Base-by-base conservation (phyloP, 257 asterid species). In the Osmanthus fragrans region DNA sequence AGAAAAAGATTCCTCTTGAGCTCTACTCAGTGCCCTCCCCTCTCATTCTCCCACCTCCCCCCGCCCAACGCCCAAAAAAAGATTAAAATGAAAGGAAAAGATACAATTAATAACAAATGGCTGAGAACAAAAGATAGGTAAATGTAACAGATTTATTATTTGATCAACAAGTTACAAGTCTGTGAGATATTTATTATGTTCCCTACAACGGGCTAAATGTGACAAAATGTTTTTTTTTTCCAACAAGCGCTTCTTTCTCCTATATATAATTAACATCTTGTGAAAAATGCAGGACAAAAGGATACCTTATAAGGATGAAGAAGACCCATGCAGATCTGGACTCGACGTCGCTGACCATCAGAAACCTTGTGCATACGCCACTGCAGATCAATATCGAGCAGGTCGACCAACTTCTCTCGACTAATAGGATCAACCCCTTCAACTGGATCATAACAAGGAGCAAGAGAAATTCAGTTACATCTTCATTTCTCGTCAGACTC, bases 321-420 rank as follows among this genome's bases (percentile, higher is more conserved):
- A 79, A 95, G 96, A 77, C 99, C 99, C 98, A 93, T 86, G 86
- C 99, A 95, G 78, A 95, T 95, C 82, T 95, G 99, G 76, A 95
- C 99, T 76, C 99, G 82, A 49, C 99, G 98, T 0, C 99, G 84
- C 88, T 93, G 99, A 51, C 99, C 99, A 87, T 93, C 99, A 73
- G 99, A 95, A 69, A 95, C 98, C 86, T 95, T 95, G 88, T 95
- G 99, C 99, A 95, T 93, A 75, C 99, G 86, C 99, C 99, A 95
- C 5, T 45, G 86, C 72, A 95, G 91, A 86, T 95, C 90, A 77
- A 95, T 95, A 77, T 93, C 99, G 75, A 95, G 84, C 73, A 95
- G 87, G 34, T 95, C 97, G 66, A 93, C 89, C 79, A 95, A 85
- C 85, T 91, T 90, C 75, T 93, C 94, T 54, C 99, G 90, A 77